Evolutionary conservation across 306 rosid species (phyloP).

Genomic region (Cicer bijugum): DNA sequence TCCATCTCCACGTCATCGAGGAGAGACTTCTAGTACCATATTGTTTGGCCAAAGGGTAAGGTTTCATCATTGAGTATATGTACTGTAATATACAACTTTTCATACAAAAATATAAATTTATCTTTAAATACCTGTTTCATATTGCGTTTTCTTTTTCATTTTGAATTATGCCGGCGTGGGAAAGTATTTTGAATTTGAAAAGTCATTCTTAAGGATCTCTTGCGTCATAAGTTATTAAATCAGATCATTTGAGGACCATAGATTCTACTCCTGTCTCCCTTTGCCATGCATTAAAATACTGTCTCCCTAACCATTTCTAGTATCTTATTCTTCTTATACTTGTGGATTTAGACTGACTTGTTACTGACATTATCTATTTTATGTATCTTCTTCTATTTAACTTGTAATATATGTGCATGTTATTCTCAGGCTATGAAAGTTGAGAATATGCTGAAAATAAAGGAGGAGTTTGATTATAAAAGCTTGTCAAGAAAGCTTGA

Average conservation of each 20-base stretch:
- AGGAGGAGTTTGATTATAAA: slow-evolving; percentile 98
- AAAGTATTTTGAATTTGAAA: slow-evolving; percentile 33
- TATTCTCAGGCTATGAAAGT: slow-evolving; percentile 89
- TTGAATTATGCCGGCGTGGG: slow-evolving; percentile 19
- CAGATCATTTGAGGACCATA: not conserved
- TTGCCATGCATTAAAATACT: slow-evolving; percentile 9
- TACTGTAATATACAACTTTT: slow-evolving; percentile 23
- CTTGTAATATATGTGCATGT: slow-evolving; percentile 35
- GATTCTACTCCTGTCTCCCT: not conserved
- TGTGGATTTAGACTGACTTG: slow-evolving; percentile 21
- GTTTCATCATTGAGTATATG: slow-evolving; percentile 40
- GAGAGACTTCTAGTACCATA: slow-evolving; percentile 96
- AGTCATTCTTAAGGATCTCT: slow-evolving; percentile 13
- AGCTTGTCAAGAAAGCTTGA: slow-evolving; percentile 92
- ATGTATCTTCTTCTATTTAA: not conserved
- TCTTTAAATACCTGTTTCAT: slow-evolving; percentile 11
- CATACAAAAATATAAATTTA: slow-evolving; percentile 27
- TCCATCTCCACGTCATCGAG: slow-evolving; percentile 98
- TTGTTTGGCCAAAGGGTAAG: slow-evolving; percentile 95
- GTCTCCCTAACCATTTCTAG: slow-evolving; percentile 19
- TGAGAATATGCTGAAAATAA: slow-evolving; percentile 92
- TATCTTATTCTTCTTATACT: slow-evolving; percentile 13
- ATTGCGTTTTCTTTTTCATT: slow-evolving; percentile 26
- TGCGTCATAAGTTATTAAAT: slow-evolving; percentile 9
- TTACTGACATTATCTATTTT: slow-evolving; percentile 13